phyloP scores from a whole-genome alignment of 2,329 filamentous ascomycete genomes.

The Verruconis gallopava region DNA sequence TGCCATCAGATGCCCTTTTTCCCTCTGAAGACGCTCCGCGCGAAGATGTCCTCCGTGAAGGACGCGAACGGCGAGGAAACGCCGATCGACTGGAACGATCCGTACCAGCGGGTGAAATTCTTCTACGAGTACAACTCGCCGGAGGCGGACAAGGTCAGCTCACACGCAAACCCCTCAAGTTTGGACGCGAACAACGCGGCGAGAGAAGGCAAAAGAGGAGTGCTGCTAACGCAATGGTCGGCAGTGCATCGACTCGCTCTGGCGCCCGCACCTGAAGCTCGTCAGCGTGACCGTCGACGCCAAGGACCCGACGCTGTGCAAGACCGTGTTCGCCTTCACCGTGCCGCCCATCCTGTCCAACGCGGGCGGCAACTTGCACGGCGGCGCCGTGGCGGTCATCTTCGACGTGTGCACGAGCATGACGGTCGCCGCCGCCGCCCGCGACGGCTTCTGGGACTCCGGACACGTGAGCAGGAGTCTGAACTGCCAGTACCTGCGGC shows the following conservation, averaged over 20 bases:
- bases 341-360: slow-evolving; percentile 35
- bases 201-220: too few relatives aligned
- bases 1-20: neutral
- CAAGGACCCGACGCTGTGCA: slow-evolving; percentile 22
- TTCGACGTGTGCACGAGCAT: slow-evolving; percentile 41
- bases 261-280: slow-evolving; percentile 22
- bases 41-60: neutral
- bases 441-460: slow-evolving; percentile 30
- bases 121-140: neutral
- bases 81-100: neutral
- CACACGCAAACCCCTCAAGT: too few relatives aligned
- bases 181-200: too few relatives aligned
- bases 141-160: neutral
- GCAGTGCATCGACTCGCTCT: slow-evolving; percentile 18
- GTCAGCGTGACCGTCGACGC: slow-evolving; percentile 21
- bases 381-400: slow-evolving; percentile 40
- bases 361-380: slow-evolving; percentile 36
- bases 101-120: neutral
- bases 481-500: slow-evolving; percentile 34
- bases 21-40: neutral
- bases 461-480: slow-evolving; percentile 30
- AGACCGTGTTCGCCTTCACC: slow-evolving; percentile 30
- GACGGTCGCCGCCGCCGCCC: slow-evolving; percentile 20
- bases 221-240: neutral
- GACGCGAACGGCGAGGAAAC: neutral